Evolutionary conservation across 192 early-diverging fungal genomes (phyloP).

Genomic region (Powellomyces hirtus): DNA sequence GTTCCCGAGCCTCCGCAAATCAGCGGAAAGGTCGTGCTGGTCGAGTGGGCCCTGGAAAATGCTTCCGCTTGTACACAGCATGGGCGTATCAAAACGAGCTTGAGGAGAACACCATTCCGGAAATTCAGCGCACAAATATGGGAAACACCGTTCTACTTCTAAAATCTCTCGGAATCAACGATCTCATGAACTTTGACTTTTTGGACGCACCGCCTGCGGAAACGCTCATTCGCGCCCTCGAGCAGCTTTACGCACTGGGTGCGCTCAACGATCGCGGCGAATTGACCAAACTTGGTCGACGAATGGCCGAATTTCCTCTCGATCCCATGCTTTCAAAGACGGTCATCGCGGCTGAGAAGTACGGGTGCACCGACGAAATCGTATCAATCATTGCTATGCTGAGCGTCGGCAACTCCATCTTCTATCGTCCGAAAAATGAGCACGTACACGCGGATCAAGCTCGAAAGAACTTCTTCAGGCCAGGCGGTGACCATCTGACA

Average conservation of each 20-base stretch:
- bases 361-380: constrained; percentile 86
- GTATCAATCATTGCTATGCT: constrained; percentile 94
- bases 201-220: constrained; percentile 96
- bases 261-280: constrained; percentile 90
- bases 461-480: constrained; percentile 79
- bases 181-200: constrained; percentile 93
- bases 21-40: constrained; percentile 98
- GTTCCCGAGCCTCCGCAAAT: constrained; percentile 87
- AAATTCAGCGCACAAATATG: constrained; percentile 96
- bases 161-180: constrained; percentile 92
- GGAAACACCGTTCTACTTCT: constrained; percentile 87
- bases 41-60: constrained; percentile 92
- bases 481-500: constrained; percentile 93
- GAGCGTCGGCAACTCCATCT: constrained; percentile 63
- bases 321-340: constrained; percentile 95
- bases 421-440: constrained; percentile 80
- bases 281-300: constrained; percentile 90
- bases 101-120: constrained; percentile 90
- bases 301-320: constrained; percentile 98
- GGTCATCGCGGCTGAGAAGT: constrained; percentile 88
- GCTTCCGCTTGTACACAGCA: constrained; percentile 92
- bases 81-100: constrained; percentile 92
- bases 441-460: constrained; percentile 91
- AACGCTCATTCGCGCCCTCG: constrained; percentile 86
- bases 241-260: constrained; percentile 91